phyloP scores from a whole-genome alignment of 106 monocot species.

The Acorus calamus region DNA sequence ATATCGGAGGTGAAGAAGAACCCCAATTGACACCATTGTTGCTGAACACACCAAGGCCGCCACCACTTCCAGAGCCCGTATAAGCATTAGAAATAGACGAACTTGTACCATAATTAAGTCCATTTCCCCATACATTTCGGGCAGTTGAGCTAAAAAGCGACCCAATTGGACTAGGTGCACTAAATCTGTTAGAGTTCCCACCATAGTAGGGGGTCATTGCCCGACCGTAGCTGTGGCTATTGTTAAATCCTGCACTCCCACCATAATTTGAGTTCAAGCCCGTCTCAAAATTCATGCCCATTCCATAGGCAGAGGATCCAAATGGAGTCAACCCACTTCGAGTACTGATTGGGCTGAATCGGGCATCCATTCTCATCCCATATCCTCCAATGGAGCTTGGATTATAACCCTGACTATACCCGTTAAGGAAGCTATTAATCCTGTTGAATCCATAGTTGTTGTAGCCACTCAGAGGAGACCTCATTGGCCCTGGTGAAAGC shows the following conservation, averaged over 20 bases:
- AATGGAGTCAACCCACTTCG: constrained; percentile 48
- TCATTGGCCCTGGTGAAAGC: constrained; percentile 31
- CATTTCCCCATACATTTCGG: constrained; percentile 56
- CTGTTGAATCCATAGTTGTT: constrained; percentile 22
- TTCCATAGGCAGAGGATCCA: constrained; percentile 49
- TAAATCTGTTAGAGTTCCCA: constrained; percentile 44
- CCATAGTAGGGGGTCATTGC: constrained; percentile 37
- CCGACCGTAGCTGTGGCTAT: constrained; percentile 32
- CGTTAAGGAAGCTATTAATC: constrained; percentile 29
- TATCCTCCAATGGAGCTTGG: constrained; percentile 44
- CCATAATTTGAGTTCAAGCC: constrained; percentile 40
- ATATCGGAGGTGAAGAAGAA: constrained; percentile 17
- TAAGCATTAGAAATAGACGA: constrained; percentile 32
- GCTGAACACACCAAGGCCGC: constrained; percentile 20
- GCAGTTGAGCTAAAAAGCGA: constrained; percentile 40
- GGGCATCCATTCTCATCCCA: constrained; percentile 67
- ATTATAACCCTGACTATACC: constrained; percentile 37
- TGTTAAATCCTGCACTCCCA: constrained; percentile 31
- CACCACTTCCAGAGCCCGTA: constrained; percentile 28
- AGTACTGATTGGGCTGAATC: constrained; percentile 31
- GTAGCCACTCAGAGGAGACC: constrained; percentile 23
- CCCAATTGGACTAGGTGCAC: constrained; percentile 17
- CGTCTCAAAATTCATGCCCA: constrained; percentile 65
- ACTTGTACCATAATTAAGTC: constrained; percentile 27
- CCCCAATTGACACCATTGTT: constrained; percentile 33